Evolutionary conservation across 345 rosid species (phyloP).

Genomic region (Populus pruinosa): DNA sequence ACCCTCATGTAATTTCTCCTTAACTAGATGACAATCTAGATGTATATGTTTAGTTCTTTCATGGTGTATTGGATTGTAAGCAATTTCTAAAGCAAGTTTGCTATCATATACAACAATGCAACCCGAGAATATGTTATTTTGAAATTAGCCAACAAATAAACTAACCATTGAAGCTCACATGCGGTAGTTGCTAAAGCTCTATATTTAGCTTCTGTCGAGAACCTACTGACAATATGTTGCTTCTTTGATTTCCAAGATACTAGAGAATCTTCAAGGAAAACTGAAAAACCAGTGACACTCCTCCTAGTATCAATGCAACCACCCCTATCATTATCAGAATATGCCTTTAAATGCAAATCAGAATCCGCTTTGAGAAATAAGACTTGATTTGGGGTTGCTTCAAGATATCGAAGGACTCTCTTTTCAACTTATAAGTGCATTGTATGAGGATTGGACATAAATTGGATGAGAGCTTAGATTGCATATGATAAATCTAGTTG

Average conservation of each 20-base stretch:
- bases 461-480: too few species aligned
- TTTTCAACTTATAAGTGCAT: too few species aligned
- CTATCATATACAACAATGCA: not conserved
- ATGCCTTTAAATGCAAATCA: too few species aligned
- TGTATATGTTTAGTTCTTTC: not conserved
- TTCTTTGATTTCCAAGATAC: not conserved
- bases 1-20: not conserved
- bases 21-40: not conserved
- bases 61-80: not conserved
- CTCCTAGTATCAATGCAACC: not conserved
- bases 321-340: not conserved
- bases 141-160: not conserved
- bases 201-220: not conserved
- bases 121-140: not conserved
- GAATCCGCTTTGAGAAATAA: too few species aligned
- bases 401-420: too few species aligned
- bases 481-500: too few species aligned
- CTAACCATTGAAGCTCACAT: not conserved
- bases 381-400: too few species aligned
- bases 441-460: too few species aligned
- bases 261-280: not conserved
- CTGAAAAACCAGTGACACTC: not conserved
- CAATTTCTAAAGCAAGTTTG: not conserved
- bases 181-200: not conserved
- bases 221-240: not conserved